Percentiles rank a stretch among this genome's conserved stretches.
Conservation (phyloP, 495 filamentous ascomycete genomes). For the Penicillium waksmanii region DNA sequence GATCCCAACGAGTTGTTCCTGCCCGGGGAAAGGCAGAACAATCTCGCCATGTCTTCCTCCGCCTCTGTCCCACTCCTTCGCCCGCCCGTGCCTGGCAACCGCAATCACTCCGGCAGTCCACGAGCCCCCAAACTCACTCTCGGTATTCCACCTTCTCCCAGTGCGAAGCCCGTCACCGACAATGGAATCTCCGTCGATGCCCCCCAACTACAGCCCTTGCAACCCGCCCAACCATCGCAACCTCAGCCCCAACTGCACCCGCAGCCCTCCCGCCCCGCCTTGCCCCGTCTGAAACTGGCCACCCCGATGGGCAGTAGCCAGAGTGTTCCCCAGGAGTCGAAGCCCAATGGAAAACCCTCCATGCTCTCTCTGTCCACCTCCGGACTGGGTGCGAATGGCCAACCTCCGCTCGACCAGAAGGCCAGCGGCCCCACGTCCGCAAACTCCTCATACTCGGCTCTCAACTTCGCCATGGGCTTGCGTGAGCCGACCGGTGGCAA, state of each 20-base stretch:
- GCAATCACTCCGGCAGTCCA: constrained; percentile 56
- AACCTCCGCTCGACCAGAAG: constrained; percentile 73
- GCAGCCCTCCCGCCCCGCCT: constrained; percentile 54
- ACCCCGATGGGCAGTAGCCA: constrained; percentile 79
- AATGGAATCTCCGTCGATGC: constrained; percentile 32
- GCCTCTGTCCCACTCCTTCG: constrained; percentile 81
- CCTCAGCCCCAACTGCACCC: not conserved
- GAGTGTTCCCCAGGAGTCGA: constrained; percentile 64
- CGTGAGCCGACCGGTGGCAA: constrained; percentile 64
- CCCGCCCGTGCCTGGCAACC: constrained; percentile 77
- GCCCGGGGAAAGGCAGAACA: constrained; percentile 52
- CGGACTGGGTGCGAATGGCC: constrained; percentile 72
- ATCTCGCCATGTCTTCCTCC: constrained; percentile 74
- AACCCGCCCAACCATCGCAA: constrained; percentile 32
- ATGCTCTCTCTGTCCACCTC: constrained; percentile 54
- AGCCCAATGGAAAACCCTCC: constrained; percentile 53
- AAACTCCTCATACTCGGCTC: constrained; percentile 78
- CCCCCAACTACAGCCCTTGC: constrained; percentile 21
- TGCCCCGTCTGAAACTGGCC: constrained; percentile 75
- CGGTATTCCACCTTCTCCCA: constrained; percentile 84
- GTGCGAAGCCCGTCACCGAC: constrained; percentile 65
- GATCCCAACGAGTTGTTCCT: constrained; percentile 54
- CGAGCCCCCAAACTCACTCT: constrained; percentile 81
- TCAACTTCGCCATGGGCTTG: constrained; percentile 71
- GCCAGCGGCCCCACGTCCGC: constrained; percentile 78